A percentile compares a stretch with the other conserved stretches of the same genome.
phyloP scores from a whole-genome alignment of 2,329 filamentous ascomycete species.

The Talaromyces pinophilus region DNA sequence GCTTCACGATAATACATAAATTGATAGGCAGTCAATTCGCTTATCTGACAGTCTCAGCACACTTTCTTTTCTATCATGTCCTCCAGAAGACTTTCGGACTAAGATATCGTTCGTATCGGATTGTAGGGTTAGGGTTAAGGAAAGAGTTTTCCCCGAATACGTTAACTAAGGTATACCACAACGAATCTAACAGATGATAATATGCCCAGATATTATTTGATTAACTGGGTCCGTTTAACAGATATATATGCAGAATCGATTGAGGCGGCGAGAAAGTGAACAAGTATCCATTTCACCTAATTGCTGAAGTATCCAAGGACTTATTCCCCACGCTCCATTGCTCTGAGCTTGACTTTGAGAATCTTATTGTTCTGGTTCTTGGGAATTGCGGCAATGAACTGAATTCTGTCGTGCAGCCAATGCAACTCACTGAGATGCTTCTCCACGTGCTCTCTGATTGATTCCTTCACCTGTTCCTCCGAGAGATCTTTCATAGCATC shows the following conservation, averaged over 20 bases:
- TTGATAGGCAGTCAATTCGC: too few species aligned
- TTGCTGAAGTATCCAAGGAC: background rate
- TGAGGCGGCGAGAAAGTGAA: background rate
- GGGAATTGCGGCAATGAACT: constrained; percentile 40
- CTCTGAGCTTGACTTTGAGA: constrained; percentile 37
- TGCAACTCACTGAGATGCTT: constrained; percentile 36
- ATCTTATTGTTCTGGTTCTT: constrained; percentile 45
- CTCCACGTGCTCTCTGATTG: constrained; percentile 37
- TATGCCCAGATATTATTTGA: background rate
- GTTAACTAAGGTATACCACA: background rate
- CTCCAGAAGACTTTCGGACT: background rate
- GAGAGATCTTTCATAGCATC: constrained; percentile 16
- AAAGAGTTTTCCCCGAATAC: background rate
- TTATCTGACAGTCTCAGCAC: too few species aligned
- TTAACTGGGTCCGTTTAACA: background rate
- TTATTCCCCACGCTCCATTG: background rate
- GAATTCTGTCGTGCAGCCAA: constrained; percentile 38
- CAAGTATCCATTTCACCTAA: background rate
- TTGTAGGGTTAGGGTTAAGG: background rate
- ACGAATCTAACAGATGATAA: background rate
- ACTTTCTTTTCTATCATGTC: too few species aligned
- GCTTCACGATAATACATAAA: too few species aligned
- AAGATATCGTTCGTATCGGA: background rate
- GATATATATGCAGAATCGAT: background rate
- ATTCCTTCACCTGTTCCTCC: constrained; percentile 25